Evolutionary conservation across 2,329 filamentous ascomycete genomes (phyloP).

Genomic region (Cordyceps militaris): DNA sequence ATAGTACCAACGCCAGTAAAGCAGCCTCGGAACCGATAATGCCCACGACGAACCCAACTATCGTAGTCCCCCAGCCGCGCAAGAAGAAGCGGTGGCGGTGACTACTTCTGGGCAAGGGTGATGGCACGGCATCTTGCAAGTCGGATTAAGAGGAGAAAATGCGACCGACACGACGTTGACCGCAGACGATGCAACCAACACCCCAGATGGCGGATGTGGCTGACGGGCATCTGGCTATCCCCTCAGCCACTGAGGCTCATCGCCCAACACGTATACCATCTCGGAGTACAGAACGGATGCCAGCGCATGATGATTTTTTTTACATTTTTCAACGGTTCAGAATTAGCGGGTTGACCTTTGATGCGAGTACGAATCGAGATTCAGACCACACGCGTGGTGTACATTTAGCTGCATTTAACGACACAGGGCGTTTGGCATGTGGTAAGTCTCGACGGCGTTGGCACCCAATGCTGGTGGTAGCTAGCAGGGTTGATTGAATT

Average conservation of each 20-base stretch:
- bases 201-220: not conserved
- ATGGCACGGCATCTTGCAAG: constrained; percentile 5
- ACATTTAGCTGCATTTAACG: constrained; percentile 1
- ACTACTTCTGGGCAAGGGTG: constrained; percentile 4
- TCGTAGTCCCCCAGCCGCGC: constrained; percentile 10
- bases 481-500: not conserved
- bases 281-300: constrained; percentile 1
- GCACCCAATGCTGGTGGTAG: not conserved
- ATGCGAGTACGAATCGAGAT: not conserved
- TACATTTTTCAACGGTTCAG: not conserved
- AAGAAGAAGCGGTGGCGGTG: constrained; percentile 13
- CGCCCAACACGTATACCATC: not conserved
- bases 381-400: not conserved
- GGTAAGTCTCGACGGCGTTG: not conserved
- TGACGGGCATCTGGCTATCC: not conserved
- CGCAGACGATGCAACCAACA: not conserved
- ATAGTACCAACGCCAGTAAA: constrained; percentile 13
- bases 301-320: not conserved
- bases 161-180: not conserved
- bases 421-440: not conserved
- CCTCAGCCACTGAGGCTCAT: not conserved
- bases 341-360: not conserved
- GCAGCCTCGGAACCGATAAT: constrained; percentile 8
- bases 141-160: not conserved
- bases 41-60: constrained; percentile 5